A percentile compares a stretch with the other conserved stretches of the same genome.
These are phyloP conservation scores for Mortierella hygrophila DNA, from an alignment of 192 early-diverging fungal genomes.

Conservation along the genomic window DNA sequence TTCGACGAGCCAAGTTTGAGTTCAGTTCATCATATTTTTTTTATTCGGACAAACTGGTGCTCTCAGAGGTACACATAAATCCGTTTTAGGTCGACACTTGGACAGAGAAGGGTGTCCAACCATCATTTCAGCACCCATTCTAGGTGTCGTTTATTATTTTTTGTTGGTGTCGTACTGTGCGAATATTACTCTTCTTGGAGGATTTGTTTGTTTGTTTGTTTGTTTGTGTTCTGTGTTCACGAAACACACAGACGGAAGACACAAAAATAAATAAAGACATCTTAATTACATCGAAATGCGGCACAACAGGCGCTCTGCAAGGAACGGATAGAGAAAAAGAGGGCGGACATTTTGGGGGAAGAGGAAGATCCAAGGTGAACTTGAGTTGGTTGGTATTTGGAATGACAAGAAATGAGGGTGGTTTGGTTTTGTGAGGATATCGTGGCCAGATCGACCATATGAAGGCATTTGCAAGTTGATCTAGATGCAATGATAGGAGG, in stretches of 20 bases:
- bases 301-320: not conserved
- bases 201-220: not conserved
- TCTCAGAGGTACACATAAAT: not conserved
- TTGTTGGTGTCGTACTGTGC: not conserved
- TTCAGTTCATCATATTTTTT: not conserved
- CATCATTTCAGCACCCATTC: not conserved
- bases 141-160: not conserved
- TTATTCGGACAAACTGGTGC: not conserved
- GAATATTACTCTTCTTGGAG: too few species aligned
- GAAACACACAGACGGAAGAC: not conserved
- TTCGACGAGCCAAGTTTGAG: not conserved
- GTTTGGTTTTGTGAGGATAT: not conserved
- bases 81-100: not conserved
- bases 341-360: not conserved
- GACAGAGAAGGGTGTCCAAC: not conserved
- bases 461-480: not conserved
- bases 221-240: not conserved
- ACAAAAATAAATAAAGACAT: not conserved
- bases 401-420: not conserved
- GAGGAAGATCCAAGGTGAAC: not conserved
- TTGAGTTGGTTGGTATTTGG: not conserved
- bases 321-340: not conserved
- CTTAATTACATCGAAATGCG: not conserved
- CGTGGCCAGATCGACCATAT: not conserved
- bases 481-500: not conserved